Evolutionary conservation across 1,139 yeast species (phyloP).

Genomic region (Yamadazyma trypodendri): DNA sequence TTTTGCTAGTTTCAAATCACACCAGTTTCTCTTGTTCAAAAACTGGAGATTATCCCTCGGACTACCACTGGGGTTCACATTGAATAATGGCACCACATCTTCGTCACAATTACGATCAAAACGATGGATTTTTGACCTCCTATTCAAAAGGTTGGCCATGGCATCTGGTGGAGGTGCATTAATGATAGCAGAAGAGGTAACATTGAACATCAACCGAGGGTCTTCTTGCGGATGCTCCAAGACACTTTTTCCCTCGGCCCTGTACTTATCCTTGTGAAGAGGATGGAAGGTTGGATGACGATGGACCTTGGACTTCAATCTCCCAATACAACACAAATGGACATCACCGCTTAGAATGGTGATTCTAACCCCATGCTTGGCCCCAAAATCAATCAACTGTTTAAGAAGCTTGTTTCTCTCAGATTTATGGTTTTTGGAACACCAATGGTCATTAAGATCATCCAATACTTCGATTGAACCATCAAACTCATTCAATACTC

Average conservation of each 20-base stretch:
- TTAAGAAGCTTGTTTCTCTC: slow-evolving; percentile 69
- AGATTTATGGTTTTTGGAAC: slow-evolving; percentile 76
- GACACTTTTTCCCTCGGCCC: slow-evolving; percentile 37
- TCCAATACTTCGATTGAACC: slow-evolving; percentile 89
- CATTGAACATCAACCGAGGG: slow-evolving; percentile 75
- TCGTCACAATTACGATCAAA: slow-evolving; percentile 68
- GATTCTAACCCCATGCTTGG: slow-evolving; percentile 62
- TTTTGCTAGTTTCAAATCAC: slow-evolving; percentile 40
- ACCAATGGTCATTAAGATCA: slow-evolving; percentile 96
- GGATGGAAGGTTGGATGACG: slow-evolving; percentile 39
- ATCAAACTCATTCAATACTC: slow-evolving; percentile 84
- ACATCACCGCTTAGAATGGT: slow-evolving; percentile 93
- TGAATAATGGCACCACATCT: slow-evolving; percentile 74
- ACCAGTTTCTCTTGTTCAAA: slow-evolving; percentile 81
- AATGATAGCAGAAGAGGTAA: slow-evolving; percentile 84
- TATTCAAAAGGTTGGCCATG: slow-evolving; percentile 69
- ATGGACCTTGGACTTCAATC: slow-evolving; percentile 63
- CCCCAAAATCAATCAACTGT: slow-evolving; percentile 61
- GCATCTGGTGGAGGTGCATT: slow-evolving; percentile 92
- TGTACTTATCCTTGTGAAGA: slow-evolving; percentile 23
- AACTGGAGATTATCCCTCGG: slow-evolving; percentile 57
- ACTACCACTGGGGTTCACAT: slow-evolving; percentile 58
- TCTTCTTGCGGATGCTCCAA: slow-evolving; percentile 61
- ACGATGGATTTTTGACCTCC: slow-evolving; percentile 67
- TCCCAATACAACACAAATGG: slow-evolving; percentile 81